phyloP scores from a whole-genome alignment of 306 rosid genomes.

The Castanopsis chinensis region DNA sequence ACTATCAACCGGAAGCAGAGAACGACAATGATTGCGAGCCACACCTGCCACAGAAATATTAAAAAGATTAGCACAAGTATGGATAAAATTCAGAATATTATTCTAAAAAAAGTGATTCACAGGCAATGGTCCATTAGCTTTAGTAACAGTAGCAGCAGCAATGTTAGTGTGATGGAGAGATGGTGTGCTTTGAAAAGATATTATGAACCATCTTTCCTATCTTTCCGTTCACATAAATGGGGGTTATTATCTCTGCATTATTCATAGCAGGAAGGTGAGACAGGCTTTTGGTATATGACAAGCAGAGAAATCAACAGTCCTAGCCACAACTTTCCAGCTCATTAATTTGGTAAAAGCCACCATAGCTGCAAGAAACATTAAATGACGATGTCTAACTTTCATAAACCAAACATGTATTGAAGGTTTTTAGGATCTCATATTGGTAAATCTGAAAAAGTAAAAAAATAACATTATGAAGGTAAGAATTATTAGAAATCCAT shows the following conservation, averaged over 20 bases:
- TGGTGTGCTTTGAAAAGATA: constrained; percentile 23
- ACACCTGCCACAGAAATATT: constrained; percentile 36
- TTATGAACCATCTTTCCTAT: constrained; percentile 68
- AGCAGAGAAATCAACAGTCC: constrained; percentile 58
- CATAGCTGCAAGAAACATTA: constrained; percentile 5
- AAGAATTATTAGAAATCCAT: not conserved
- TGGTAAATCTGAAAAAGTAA: not conserved
- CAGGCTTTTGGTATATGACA: constrained; percentile 27
- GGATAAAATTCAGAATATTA: not conserved
- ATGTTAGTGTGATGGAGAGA: not conserved
- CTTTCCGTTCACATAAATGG: constrained; percentile 57
- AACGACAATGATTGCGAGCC: too few species aligned
- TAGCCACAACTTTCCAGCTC: constrained; percentile 84
- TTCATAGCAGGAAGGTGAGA: constrained; percentile 61
- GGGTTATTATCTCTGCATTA: constrained; percentile 57
- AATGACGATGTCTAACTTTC: constrained; percentile 14
- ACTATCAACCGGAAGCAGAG: too few species aligned
- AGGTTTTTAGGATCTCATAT: not conserved
- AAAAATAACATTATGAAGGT: not conserved
- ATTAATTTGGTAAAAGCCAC: constrained; percentile 52
- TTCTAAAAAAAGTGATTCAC: not conserved
- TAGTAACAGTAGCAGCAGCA: constrained; percentile 10
- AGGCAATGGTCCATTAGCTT: not conserved
- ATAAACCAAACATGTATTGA: not conserved
- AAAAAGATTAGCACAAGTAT: constrained; percentile 21